Conservation (phyloP, 2,329 filamentous ascomycete genomes). For the Aphanoascus verrucosus region DNA sequence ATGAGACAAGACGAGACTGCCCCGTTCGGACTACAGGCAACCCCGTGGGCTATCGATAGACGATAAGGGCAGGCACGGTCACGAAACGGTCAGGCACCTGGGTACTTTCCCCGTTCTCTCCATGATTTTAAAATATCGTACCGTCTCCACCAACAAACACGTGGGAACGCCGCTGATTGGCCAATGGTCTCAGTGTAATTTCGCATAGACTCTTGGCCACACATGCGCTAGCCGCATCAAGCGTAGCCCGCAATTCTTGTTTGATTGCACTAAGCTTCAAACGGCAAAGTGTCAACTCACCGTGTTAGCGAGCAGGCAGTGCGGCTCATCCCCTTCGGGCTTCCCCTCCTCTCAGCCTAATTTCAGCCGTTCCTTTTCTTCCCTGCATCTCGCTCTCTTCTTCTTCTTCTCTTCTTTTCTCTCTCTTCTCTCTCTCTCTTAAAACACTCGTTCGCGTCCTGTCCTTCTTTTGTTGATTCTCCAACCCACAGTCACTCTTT, state of each 20-base stretch:
- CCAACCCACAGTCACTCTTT: conserved; percentile 21
- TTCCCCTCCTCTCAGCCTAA: background rate
- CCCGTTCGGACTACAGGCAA: too few relatives aligned
- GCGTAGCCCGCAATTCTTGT: background rate
- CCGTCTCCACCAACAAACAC: conserved; percentile 6
- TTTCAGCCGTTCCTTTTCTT: conserved; percentile 13
- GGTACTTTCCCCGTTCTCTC: background rate
- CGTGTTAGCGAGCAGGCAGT: background rate
- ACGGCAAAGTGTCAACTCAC: conserved; percentile 7
- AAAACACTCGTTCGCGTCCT: background rate
- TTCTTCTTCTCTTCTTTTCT: conserved; percentile 11
- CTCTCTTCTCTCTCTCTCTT: conserved; percentile 12
- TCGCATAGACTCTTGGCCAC: conserved; percentile 7
- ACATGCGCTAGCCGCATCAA: background rate
- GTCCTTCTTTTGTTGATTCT: conserved; percentile 11
- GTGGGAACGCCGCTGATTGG: conserved; percentile 11
- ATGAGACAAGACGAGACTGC: too few relatives aligned
- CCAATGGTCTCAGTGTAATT: conserved; percentile 1
- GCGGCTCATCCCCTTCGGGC: conserved; percentile 3
- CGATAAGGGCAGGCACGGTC: too few relatives aligned
- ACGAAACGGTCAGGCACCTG: background rate
- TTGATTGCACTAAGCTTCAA: conserved; percentile 2
- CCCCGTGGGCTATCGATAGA: too few relatives aligned
- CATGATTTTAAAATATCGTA: background rate
- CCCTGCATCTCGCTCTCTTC: conserved; percentile 12